phyloP scores from a whole-genome alignment of 1,284 basidiomycete genomes.

The Apiotrichum sp. region DNA sequence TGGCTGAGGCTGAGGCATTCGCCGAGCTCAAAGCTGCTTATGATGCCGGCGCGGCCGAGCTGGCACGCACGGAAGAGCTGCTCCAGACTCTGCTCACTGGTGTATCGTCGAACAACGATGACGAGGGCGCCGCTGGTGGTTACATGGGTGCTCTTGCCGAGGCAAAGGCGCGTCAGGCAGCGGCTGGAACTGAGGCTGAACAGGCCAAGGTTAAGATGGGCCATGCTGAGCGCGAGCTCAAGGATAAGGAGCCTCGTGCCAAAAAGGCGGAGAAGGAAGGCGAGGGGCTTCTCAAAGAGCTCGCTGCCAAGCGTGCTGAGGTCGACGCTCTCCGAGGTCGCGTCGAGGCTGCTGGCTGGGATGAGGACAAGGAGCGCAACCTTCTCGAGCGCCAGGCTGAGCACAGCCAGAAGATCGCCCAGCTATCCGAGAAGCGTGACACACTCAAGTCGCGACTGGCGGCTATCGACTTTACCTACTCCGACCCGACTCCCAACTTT shows the following conservation, averaged over 20 bases:
- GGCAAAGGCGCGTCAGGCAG: slow-evolving; percentile 69
- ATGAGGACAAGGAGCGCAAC: slow-evolving; percentile 64
- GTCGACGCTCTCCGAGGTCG: slow-evolving; percentile 57
- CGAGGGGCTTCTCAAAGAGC: slow-evolving; percentile 62
- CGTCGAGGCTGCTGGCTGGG: slow-evolving; percentile 69
- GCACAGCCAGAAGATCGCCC: slow-evolving; percentile 57
- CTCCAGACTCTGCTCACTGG: slow-evolving; percentile 92
- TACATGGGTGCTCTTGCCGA: slow-evolving; percentile 95
- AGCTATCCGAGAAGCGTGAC: slow-evolving; percentile 69
- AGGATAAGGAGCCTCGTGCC: slow-evolving; percentile 68
- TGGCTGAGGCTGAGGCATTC: slow-evolving; percentile 44
- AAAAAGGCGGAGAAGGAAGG: slow-evolving; percentile 80
- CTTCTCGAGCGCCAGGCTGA: slow-evolving; percentile 57
- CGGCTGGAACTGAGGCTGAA: slow-evolving; percentile 76
- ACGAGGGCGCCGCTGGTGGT: slow-evolving; percentile 62
- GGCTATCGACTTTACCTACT: slow-evolving; percentile 77
- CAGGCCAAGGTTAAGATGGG: slow-evolving; percentile 72
- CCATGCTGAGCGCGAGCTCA: slow-evolving; percentile 76
- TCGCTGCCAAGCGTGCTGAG: slow-evolving; percentile 59
- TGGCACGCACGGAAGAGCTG: slow-evolving; percentile 81
- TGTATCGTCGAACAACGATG: slow-evolving; percentile 58
- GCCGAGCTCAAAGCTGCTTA: slow-evolving; percentile 57
- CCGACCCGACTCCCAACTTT: slow-evolving; percentile 71
- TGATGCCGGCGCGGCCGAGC: slow-evolving; percentile 58
- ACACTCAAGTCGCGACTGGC: slow-evolving; percentile 62